These are phyloP conservation scores for Acanthamoeba healyi DNA, from an alignment of 208 protist species.

Conservation along the genomic window DNA sequence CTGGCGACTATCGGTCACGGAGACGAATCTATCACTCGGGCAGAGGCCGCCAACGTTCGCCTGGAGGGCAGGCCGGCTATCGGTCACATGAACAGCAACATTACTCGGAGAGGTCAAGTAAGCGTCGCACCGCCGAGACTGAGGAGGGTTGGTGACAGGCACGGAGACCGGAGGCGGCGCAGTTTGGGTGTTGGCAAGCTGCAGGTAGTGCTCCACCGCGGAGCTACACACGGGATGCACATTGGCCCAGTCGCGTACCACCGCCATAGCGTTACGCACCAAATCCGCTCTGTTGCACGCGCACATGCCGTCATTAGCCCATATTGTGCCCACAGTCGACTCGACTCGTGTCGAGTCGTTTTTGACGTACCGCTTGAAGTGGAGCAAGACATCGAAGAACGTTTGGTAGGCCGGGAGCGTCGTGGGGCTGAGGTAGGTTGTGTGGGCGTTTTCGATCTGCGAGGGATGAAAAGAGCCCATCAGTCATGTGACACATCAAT, in stretches of 20 bases:
- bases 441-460: background rate
- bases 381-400: slow-evolving; percentile 13
- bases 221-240: background rate
- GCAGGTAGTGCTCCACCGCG: slow-evolving; percentile 18
- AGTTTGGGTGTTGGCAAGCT: background rate
- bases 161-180: background rate
- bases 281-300: background rate
- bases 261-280: background rate
- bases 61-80: background rate
- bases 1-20: background rate
- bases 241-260: background rate
- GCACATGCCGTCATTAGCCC: background rate
- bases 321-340: background rate
- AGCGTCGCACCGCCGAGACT: background rate
- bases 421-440: background rate
- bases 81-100: background rate
- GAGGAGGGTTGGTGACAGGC: background rate
- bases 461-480: background rate
- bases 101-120: background rate
- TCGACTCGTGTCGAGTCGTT: background rate
- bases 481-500: background rate
- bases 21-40: background rate
- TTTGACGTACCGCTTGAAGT: slow-evolving; percentile 27
- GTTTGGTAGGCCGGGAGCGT: slow-evolving; percentile 31
- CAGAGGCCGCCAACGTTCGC: background rate